Evolutionary conservation across 805 yeast species (phyloP), one percentile per base, ranked within the genome.

Genomic region (Cyberlindnera misumaiensis): DNA sequence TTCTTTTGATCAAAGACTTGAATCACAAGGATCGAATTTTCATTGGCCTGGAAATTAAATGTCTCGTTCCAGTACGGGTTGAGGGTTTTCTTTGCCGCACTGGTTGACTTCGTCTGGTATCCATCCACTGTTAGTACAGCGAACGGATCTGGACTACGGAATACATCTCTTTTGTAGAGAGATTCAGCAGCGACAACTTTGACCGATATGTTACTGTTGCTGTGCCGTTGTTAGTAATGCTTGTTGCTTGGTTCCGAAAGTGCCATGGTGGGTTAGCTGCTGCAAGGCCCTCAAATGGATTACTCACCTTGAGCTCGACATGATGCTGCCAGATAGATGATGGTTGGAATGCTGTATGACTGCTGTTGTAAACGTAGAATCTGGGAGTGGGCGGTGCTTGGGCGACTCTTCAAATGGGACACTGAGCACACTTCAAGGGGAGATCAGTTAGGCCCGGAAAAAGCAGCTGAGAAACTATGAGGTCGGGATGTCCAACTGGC

Each of bases 51-150:
- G 62, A 93, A 88, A 40, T 75, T 75, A 56, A 90, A 93, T 2
- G 83, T 67, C 63, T 93, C 96, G 63, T 93, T 89, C 99, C 99
- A 93, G 64, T 89, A 93, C 10, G 99, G 99, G 55, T 93, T 87
- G 51, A 90, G 67, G 3, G 97, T 93, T 63, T 86, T 88, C 56
- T 87, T 86, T 24, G 94, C 93, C 27, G 95, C 93, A 36, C 87
- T 78, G 2, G 99, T 93, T 14, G 96, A 83, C 56, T 87, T 87
- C 2, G 97, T 93, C 59, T 93, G 98, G 15, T 85, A 80, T 4
- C 97, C 97, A 61, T 93, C 98, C n/a, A 93, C 89, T 11, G 97
- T 90, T 45, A 93, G 68, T 27, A 93, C 97, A 2, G 97, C 96
- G 65, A 93, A 93, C 10, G 99, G 98, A 62, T 93, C 98, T 3